These are phyloP conservation scores for Epichloe sibirici DNA, from an alignment of 2,329 filamentous ascomycete genomes.

Conservation along the genomic window DNA sequence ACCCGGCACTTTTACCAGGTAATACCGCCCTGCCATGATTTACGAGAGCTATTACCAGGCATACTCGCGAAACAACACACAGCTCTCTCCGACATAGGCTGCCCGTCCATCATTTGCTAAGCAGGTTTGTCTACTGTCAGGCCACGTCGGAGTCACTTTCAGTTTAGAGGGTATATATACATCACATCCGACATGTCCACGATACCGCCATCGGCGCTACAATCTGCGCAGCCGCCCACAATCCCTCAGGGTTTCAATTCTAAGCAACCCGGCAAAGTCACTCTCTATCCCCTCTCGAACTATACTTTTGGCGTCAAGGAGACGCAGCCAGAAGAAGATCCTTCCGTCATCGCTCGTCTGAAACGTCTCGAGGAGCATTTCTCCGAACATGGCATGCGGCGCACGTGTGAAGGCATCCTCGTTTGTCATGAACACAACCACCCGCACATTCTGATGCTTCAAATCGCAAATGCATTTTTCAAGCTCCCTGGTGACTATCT, in stretches of 20 bases:
- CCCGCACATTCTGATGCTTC: conserved; percentile 95
- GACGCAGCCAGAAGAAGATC: conserved; percentile 94
- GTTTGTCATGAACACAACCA: conserved; percentile 99
- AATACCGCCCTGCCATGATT: not conserved
- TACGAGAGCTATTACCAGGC: not conserved
- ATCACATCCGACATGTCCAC: conserved; percentile 55
- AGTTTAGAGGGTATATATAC: not conserved
- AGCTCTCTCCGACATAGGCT: not conserved
- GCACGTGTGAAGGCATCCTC: conserved; percentile 91
- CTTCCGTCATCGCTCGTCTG: conserved; percentile 82
- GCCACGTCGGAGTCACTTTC: not conserved
- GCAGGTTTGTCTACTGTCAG: not conserved
- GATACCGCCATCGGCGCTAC: conserved; percentile 61
- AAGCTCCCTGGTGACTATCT: conserved; percentile 97
- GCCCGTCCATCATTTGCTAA: not conserved
- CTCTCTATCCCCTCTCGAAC: conserved; percentile 89
- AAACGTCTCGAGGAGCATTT: conserved; percentile 97
- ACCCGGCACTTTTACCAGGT: not conserved
- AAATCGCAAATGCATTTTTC: conserved; percentile 99
- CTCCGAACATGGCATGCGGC: conserved; percentile 81
- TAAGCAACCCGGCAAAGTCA: conserved; percentile 81
- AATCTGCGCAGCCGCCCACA: conserved; percentile 67
- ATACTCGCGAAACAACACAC: not conserved
- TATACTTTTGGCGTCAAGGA: conserved; percentile 99
- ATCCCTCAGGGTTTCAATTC: conserved; percentile 75